A percentile compares a stretch with the other conserved stretches of the same genome.
These are phyloP conservation scores for Capsella rubella DNA, from an alignment of 441 rosid genomes.

Conservation along the genomic window DNA sequence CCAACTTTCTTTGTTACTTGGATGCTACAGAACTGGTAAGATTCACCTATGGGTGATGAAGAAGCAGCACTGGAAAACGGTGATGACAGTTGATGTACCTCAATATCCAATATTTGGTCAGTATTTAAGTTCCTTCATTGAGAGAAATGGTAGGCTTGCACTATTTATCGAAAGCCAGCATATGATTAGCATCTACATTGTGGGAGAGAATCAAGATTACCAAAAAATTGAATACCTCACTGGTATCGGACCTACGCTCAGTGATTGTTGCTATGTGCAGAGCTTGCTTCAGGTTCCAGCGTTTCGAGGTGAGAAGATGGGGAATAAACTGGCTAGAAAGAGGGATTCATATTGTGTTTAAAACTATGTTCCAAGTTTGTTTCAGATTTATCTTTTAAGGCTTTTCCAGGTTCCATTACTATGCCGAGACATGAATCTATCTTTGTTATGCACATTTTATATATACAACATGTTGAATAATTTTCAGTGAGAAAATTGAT, in stretches of 20 bases:
- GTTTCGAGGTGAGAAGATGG: not conserved
- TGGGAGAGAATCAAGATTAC: conserved; percentile 4
- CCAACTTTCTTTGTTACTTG: not conserved
- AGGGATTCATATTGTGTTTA: no score
- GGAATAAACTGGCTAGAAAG: not conserved
- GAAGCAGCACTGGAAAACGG: not conserved
- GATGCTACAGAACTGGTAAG: not conserved
- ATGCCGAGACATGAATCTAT: no score
- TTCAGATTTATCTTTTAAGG: no score
- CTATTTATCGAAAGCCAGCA: not conserved
- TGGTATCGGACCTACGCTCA: not conserved
- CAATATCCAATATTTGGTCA: not conserved
- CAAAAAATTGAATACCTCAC: not conserved
- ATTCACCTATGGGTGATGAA: not conserved
- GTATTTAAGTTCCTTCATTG: conserved; percentile 2
- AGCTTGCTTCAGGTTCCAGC: conserved; percentile 18
- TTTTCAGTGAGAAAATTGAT: not conserved
- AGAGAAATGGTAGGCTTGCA: not conserved
- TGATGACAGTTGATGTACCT: not conserved
- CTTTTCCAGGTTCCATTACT: no score
- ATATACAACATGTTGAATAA: not conserved
- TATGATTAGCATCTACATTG: not conserved
- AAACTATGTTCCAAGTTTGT: no score
- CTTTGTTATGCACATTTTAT: not conserved
- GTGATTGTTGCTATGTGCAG: conserved; percentile 12